Conservation (phyloP, 2,329 filamentous ascomycete species). For the Lachnum nothofagi region DNA sequence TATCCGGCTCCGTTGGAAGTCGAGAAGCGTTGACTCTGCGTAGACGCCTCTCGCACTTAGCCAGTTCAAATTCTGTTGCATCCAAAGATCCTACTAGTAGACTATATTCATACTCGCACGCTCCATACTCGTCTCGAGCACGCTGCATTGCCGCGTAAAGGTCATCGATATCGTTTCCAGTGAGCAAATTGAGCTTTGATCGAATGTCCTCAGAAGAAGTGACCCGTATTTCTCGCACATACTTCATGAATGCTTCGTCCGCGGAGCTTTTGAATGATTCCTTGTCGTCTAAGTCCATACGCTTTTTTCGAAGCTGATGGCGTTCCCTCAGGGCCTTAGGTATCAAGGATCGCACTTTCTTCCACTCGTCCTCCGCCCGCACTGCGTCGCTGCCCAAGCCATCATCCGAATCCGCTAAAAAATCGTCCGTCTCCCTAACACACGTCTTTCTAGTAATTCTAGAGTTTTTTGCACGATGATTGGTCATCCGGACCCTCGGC, state of each 20-base stretch:
- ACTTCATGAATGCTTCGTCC: slow-evolving; percentile 15
- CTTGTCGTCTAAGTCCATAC: slow-evolving; percentile 9
- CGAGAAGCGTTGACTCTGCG: neutral
- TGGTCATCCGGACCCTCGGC: too few relatives aligned
- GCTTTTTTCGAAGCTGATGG: slow-evolving; percentile 1
- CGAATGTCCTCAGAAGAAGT: neutral
- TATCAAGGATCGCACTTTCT: slow-evolving; percentile 1
- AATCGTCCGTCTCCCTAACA: too few relatives aligned
- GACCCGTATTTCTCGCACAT: slow-evolving; percentile 8
- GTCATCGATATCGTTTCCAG: neutral
- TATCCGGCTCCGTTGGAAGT: too few relatives aligned
- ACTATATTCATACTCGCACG: slow-evolving; percentile 14
- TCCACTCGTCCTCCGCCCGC: slow-evolving; percentile 1
- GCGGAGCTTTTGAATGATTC: slow-evolving; percentile 4
- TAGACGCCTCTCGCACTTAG: slow-evolving; percentile 9
- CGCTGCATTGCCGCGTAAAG: slow-evolving; percentile 8
- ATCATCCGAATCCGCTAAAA: too few relatives aligned
- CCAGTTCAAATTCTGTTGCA: slow-evolving; percentile 13
- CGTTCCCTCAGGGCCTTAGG: slow-evolving; percentile 4
- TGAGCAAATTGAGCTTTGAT: neutral
- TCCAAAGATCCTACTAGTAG: slow-evolving; percentile 12
- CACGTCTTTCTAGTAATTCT: too few relatives aligned
- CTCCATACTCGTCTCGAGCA: slow-evolving; percentile 19
- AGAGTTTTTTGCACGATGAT: too few relatives aligned
- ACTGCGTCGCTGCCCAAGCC: too few relatives aligned